These are phyloP conservation scores for Neurospora sp. DNA, from an alignment of 495 filamentous ascomycete genomes.

Conservation along the genomic window DNA sequence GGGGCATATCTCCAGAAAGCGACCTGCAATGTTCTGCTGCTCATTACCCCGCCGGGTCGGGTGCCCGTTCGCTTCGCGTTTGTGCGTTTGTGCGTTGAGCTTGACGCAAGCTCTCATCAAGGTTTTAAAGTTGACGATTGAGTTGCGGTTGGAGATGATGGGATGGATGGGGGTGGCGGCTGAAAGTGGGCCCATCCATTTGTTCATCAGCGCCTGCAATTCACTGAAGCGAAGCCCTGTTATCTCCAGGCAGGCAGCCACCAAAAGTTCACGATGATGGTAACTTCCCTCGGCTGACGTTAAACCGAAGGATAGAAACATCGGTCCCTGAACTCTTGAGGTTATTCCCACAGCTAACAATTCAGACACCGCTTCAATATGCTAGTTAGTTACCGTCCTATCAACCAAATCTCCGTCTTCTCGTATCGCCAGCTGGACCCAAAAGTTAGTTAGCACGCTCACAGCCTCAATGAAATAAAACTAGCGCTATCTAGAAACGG, in stretches of 20 bases:
- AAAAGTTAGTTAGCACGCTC: neutral
- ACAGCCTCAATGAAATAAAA: neutral
- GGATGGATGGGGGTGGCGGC: neutral
- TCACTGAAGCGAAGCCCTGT: neutral
- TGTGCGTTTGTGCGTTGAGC: neutral
- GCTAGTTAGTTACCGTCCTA: neutral
- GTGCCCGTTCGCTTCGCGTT: neutral
- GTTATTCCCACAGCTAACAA: neutral
- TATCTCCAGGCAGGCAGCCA: neutral
- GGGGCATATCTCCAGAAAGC: no score
- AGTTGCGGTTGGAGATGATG: neutral
- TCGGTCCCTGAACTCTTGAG: neutral
- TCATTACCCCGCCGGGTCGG: neutral
- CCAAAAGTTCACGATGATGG: neutral
- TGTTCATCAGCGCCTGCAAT: neutral
- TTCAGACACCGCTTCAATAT: neutral
- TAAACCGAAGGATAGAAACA: neutral
- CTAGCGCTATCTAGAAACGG: neutral
- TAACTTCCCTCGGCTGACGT: neutral
- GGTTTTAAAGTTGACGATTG: neutral
- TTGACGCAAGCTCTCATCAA: neutral
- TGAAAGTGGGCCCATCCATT: neutral
- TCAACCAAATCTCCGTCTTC: neutral
- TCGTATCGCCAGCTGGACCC: neutral
- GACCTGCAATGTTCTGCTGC: neutral